phyloP scores from a whole-genome alignment of 2,329 filamentous ascomycete genomes.

The Xylaria sp. region DNA sequence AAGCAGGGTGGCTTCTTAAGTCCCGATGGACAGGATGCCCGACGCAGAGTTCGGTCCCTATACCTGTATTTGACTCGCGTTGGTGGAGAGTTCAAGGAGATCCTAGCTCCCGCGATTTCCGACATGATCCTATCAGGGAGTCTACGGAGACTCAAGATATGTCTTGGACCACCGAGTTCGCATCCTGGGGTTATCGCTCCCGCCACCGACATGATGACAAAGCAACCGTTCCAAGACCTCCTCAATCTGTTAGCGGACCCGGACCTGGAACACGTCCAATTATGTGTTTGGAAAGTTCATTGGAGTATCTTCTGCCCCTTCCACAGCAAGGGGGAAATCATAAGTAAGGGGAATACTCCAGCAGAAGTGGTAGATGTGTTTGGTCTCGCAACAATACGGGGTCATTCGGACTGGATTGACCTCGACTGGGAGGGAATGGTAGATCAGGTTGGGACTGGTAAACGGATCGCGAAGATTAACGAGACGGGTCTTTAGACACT shows the following conservation, averaged over 20 bases:
- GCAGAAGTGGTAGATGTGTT: conserved; percentile 30
- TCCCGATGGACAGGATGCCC: conserved; percentile 35
- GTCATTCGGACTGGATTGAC: conserved; percentile 24
- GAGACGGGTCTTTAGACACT: conserved; percentile 16
- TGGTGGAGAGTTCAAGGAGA: conserved; percentile 40
- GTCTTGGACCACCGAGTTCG: conserved; percentile 32
- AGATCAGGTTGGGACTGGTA: conserved; percentile 3
- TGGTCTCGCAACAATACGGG: conserved; percentile 32
- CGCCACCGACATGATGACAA: conserved; percentile 31
- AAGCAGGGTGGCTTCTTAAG: conserved; percentile 40
- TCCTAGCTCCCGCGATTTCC: conserved; percentile 36
- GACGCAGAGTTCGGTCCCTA: conserved; percentile 38
- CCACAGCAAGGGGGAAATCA: conserved; percentile 37
- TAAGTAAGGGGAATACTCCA: conserved; percentile 10
- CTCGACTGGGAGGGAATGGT: conserved; percentile 25
- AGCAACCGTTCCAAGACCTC: conserved; percentile 43
- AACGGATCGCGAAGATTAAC: conserved; percentile 21
- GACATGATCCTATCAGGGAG: conserved; percentile 41
- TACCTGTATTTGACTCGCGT: conserved; percentile 37
- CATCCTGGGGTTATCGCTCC: conserved; percentile 22
- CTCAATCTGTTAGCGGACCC: conserved; percentile 52
- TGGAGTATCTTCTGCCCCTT: conserved; percentile 50
- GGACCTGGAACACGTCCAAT: conserved; percentile 48
- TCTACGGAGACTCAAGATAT: conserved; percentile 36
- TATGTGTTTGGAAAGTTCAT: conserved; percentile 47